Conservation (phyloP, 176 grass and related monocot species). For the Oropetium thomaeum region DNA sequence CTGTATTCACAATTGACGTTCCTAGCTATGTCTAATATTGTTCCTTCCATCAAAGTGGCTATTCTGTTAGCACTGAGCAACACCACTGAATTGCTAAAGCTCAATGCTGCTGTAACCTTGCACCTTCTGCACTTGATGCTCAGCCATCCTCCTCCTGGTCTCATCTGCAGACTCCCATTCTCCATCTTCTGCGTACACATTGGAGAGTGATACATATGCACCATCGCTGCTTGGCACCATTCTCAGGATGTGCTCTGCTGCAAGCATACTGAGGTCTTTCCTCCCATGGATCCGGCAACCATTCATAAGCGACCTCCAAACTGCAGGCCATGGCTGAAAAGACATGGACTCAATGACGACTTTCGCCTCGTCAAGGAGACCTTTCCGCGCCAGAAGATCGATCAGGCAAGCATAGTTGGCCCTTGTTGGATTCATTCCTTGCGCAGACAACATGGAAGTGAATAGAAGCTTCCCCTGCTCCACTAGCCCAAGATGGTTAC, state of each 20-base stretch:
- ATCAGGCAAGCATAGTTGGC: conserved; percentile 45
- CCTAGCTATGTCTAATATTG: not conserved
- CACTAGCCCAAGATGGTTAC: conserved; percentile 56
- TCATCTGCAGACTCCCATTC: conserved; percentile 50
- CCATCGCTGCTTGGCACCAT: conserved; percentile 39
- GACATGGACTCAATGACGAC: conserved; percentile 43
- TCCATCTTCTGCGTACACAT: conserved; percentile 47
- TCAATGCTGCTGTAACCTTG: conserved; percentile 45
- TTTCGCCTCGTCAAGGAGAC: conserved; percentile 45
- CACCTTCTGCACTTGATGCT: conserved; percentile 44
- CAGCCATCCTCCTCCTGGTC: conserved; percentile 37
- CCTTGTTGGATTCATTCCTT: conserved; percentile 38
- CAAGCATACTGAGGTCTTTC: conserved; percentile 44
- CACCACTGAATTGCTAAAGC: not conserved
- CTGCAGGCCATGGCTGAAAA: conserved; percentile 49
- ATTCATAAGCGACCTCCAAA: conserved; percentile 63
- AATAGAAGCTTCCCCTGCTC: conserved; percentile 46
- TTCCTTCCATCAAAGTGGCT: not conserved
- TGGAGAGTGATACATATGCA: conserved; percentile 46
- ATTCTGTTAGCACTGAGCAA: not conserved
- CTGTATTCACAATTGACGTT: not conserved
- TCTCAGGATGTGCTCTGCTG: conserved; percentile 40
- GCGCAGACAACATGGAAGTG: conserved; percentile 29
- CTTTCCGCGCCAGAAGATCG: conserved; percentile 56
- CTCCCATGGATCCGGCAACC: conserved; percentile 58